Conservation (phyloP, 495 filamentous ascomycete species). For the Tuber microsphaerosporum region DNA sequence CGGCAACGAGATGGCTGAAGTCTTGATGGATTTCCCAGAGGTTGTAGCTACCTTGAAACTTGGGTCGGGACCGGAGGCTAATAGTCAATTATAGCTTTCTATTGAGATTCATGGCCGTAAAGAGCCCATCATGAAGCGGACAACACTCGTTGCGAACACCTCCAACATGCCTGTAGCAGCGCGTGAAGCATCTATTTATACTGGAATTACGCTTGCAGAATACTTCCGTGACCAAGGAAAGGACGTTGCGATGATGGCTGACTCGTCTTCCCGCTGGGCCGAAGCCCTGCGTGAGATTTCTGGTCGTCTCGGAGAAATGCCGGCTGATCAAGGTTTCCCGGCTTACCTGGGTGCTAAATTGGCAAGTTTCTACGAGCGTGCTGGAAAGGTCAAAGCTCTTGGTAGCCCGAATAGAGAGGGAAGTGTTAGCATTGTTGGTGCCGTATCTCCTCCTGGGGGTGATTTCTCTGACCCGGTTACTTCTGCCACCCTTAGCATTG, state of each 20-base stretch:
- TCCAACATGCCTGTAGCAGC: slow-evolving; percentile 99
- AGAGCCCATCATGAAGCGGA: slow-evolving; percentile 99
- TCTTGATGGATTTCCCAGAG: slow-evolving; percentile 98
- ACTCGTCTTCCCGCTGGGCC: slow-evolving; percentile 97
- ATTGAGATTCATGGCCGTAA: slow-evolving; percentile 85
- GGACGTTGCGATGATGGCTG: slow-evolving; percentile 98
- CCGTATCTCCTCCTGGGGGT: slow-evolving; percentile 93
- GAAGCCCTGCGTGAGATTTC: slow-evolving; percentile 98
- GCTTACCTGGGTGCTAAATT: slow-evolving; percentile 95
- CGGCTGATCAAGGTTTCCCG: slow-evolving; percentile 98
- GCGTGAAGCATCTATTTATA: slow-evolving; percentile 98
- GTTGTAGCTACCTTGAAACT: slow-evolving; percentile 41
- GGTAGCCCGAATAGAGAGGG: slow-evolving; percentile 82
- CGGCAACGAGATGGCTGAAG: slow-evolving; percentile 99
- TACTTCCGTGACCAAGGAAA: slow-evolving; percentile 99
- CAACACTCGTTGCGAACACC: slow-evolving; percentile 94
- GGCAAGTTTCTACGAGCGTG: slow-evolving; percentile 98
- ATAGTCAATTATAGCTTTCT: slow-evolving; percentile 54
- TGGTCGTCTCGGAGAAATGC: slow-evolving; percentile 98
- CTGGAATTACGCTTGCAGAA: slow-evolving; percentile 93
- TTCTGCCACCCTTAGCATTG: slow-evolving; percentile 81
- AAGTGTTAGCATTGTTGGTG: slow-evolving; percentile 95
- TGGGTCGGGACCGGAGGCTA: not conserved
- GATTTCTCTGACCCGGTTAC: slow-evolving; percentile 99
- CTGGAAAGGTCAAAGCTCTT: slow-evolving; percentile 73